Evolutionary conservation across 768 basidiomycete genomes (phyloP), one percentile per base, ranked within the genome.

Genomic region (Termitomyces sp.): DNA sequence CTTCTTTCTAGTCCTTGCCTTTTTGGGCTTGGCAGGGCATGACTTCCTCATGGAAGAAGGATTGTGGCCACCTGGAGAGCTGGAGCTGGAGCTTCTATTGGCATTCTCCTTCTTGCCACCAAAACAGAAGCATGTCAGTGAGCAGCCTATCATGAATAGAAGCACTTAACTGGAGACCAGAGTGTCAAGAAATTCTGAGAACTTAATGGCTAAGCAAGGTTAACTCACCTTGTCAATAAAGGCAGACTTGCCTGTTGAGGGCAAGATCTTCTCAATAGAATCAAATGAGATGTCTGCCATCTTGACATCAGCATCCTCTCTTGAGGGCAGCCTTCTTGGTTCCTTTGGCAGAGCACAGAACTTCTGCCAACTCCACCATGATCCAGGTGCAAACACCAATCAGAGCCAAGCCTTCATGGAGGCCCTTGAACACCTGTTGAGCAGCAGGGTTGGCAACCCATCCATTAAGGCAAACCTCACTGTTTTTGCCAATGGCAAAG

Each of bases 391-490:
- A 28, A n/a, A 46, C n/a, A 1, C 45, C 45, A 3, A 46, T 46
- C 0, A n/a, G 3, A 11, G 6, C 45, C 28, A 46, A 7, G 11
- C 32, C 45, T 2, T 2, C 7, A 0, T 1, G 4, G 2, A 46
- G 28, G 28, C 11, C 6, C 1, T 11, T 11, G 28, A 19, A 46
- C 3, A 32, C 28, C 28, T 1, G 8, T 9, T 10, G 6, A 4
- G 45, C 45, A 6, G n/a, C 4, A 3, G 45, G 45, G 1, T 46
- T n/a, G 2, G 11, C 1, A 1, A 9, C 10, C 45, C 45, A 46
- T 0, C 17, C 14, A 3, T 8, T 10, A 4, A 46, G 5, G 0
- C 0, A 3, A 3, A 2, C 5, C n/a, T 16, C 28, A 0, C 28
- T n/a, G 12, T n/a, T 17, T 2, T 11, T 2, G 1, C 2, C 1